Conservation (phyloP, 176 grass and related monocot genomes). For the Oryza meyeriana region DNA sequence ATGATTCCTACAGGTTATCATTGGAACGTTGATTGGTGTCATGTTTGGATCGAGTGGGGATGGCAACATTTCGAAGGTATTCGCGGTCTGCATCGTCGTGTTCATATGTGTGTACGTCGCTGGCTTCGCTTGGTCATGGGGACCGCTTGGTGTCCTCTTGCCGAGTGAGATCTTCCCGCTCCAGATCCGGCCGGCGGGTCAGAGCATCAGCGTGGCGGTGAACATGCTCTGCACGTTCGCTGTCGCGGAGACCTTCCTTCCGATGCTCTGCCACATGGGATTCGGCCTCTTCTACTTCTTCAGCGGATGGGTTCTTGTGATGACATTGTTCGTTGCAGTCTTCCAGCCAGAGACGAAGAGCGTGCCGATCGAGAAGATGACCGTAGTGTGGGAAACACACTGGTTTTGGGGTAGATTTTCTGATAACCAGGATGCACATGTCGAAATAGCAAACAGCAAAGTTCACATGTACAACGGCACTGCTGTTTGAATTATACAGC, state of each 20-base stretch:
- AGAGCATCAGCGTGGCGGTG: constrained; percentile 50
- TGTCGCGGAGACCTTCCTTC: constrained; percentile 50
- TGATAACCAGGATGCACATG: neutral
- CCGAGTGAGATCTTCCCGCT: constrained; percentile 75
- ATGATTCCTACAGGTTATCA: neutral
- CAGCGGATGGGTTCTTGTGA: constrained; percentile 44
- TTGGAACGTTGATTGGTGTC: constrained; percentile 4
- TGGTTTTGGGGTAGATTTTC: constrained; percentile 16
- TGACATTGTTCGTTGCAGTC: neutral
- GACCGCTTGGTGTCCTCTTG: constrained; percentile 9
- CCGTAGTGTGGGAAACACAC: neutral
- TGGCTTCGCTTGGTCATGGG: constrained; percentile 36
- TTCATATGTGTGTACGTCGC: constrained; percentile 31
- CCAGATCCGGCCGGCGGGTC: constrained; percentile 58
- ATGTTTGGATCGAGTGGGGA: neutral
- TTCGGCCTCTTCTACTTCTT: constrained; percentile 75
- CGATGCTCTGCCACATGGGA: constrained; percentile 59
- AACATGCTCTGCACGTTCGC: constrained; percentile 72
- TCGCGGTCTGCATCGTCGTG: neutral
- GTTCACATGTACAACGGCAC: neutral
- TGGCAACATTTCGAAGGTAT: neutral
- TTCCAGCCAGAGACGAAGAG: constrained; percentile 21
- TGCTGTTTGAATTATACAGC: neutral
- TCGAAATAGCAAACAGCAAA: neutral
- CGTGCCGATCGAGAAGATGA: constrained; percentile 17